Evolutionary conservation across 129 eudicot species (phyloP), one percentile per base, ranked within the genome.

Genomic region (Flaveria linearis): DNA sequence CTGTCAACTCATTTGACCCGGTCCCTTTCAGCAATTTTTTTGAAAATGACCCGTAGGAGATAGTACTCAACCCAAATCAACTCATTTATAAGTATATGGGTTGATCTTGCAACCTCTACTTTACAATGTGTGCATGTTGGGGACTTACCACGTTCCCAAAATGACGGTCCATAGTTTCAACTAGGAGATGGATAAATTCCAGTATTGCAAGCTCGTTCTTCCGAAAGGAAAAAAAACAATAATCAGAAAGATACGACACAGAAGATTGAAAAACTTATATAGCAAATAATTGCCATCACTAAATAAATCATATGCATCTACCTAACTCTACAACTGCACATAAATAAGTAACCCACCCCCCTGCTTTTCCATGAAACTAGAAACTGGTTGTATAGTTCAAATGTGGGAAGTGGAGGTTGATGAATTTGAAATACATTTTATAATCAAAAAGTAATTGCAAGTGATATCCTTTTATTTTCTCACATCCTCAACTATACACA

Each of bases 91-190:
- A 63, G 69, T 25, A 33, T 14, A 14, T 30, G 68, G 68, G 43
- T 62, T 16, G 15, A 28, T 28, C n/a, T 28, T 7, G 20, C 43
- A 63, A 63, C 69, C 69, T 63, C 46, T 63, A 15, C 45, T 63
- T 63, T 28, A 63, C 8, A 6, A 63, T 2, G 5, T 63, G 5
- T 63, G 23, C 22, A 63, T 15, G 69, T 30, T 28, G 45, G 41
- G 33, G 45, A 30, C 91, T 82, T 82, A 89, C 92, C 87, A 88
- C 97, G 82, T 91, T 91, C 82, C 97, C 95, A 78, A 91, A 91
- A 81, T 91, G 97, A n/a, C 96, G 90, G 82, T 91, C 97, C 97
- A 91, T 91, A 56, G 92, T 91, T 85, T 91, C 96, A 71, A 91
- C 97, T 79, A 89, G 76, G 46, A 87, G 83, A 76, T 89, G 96